These are phyloP conservation scores for Aspergillus wentii DNA, from an alignment of 495 filamentous ascomycete genomes.

Conservation along the genomic window DNA sequence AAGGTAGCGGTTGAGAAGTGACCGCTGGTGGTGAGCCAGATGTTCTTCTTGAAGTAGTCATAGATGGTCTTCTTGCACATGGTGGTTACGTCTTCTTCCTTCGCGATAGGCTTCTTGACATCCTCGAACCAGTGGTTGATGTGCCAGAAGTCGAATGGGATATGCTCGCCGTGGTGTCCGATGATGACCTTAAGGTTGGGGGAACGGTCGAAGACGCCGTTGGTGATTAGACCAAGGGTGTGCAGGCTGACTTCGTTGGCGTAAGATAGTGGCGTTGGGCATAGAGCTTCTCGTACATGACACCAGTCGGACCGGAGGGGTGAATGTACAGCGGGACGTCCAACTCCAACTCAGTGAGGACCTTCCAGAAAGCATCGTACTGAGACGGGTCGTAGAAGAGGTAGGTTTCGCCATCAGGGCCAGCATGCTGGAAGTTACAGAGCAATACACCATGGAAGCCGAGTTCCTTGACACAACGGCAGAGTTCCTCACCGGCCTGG, in stretches of 20 bases:
- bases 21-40: slow-evolving; percentile 52
- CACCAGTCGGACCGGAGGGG: slow-evolving; percentile 28
- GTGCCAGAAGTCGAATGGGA: slow-evolving; percentile 52
- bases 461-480: slow-evolving; percentile 39
- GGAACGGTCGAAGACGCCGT: slow-evolving; percentile 33
- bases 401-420: slow-evolving; percentile 30
- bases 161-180: slow-evolving; percentile 53
- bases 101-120: slow-evolving; percentile 24
- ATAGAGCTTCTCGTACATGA: slow-evolving; percentile 24
- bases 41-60: slow-evolving; percentile 46
- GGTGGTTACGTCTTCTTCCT: slow-evolving; percentile 8
- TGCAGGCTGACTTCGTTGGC: slow-evolving; percentile 33
- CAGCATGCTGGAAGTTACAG: slow-evolving; percentile 39
- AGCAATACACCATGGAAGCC: slow-evolving; percentile 48
- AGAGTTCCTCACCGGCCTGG: slow-evolving; percentile 41
- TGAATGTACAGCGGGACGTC: slow-evolving; percentile 55
- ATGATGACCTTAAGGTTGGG: slow-evolving; percentile 50
- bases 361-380: slow-evolving; percentile 46
- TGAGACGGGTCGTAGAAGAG: slow-evolving; percentile 44
- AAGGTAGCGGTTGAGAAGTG: slow-evolving; percentile 45
- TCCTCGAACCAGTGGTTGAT: slow-evolving; percentile 45
- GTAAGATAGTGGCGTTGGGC: slow-evolving; percentile 19
- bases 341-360: slow-evolving; percentile 42
- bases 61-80: slow-evolving; percentile 32
- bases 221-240: slow-evolving; percentile 33